Evolutionary conservation across 2,329 filamentous ascomycete genomes (phyloP), one percentile per base, ranked within the genome.

Genomic region (Fusarium sp.): DNA sequence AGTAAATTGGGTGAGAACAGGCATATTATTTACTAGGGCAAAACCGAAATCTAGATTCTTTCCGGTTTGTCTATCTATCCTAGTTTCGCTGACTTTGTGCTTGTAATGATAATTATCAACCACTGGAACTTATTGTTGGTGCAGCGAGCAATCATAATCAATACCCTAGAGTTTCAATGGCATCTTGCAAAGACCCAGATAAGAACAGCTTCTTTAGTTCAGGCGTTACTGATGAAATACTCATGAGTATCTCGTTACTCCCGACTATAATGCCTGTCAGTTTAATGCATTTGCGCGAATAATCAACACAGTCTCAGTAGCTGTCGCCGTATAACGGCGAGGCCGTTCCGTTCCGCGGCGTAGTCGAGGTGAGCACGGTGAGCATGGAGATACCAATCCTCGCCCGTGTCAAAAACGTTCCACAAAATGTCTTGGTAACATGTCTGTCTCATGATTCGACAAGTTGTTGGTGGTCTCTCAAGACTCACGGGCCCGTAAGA

Each of bases 371-470:
- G 58, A 74, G 71, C 64, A 63, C 64, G 61, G 60, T 69, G 61
- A 75, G 53, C 57, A 46, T 26, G 56, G 60, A 42, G 52, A 52
- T 45, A 42, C 56, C 33, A 54, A 48, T 60, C 37, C 40, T 66
- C 40, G 41, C n/a, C 12, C 7, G 23, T 38, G 40, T 38, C 33
- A 18, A 54, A 74, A 76, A 75, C 74, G 67, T 73, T 60, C 72
- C 72, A 75, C 71, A 46, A 38, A 42, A 44, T 59, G 60, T 49
- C 40, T 57, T 67, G 62, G 61, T 76, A 73, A 69, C 71, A 62
- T 64, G 69, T 58, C 44, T 53, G 63, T 75, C 73, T 75, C 64
- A 55, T 71, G 71, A 70, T 76, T 67, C 56, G 42, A 60, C 58
- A n/a, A 60, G 37, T 37, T 57, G 52, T 63, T 52, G 62, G 68